These are phyloP conservation scores for Cryptococcus jaspeensis DNA, from an alignment of 1,284 basidiomycete genomes.

Conservation along the genomic window DNA sequence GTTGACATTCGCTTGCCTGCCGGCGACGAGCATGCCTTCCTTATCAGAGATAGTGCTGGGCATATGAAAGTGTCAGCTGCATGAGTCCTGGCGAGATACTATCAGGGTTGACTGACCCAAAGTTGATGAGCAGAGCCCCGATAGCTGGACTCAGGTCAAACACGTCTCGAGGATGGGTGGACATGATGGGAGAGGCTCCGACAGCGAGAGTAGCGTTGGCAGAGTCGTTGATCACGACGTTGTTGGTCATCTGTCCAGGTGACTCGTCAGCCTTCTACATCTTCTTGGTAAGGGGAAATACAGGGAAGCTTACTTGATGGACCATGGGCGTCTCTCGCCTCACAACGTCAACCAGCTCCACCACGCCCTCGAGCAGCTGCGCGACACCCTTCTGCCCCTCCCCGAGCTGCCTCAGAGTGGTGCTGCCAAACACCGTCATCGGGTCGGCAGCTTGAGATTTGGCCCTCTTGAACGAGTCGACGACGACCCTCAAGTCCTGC, in stretches of 20 bases:
- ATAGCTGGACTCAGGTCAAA: conserved; percentile 69
- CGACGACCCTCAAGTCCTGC: conserved; percentile 37
- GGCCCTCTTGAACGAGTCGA: conserved; percentile 45
- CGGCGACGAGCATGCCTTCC: conserved; percentile 77
- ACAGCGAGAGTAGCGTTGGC: conserved; percentile 89
- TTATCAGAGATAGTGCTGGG: conserved; percentile 64
- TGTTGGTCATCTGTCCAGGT: conserved; percentile 74
- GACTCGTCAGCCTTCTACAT: neutral
- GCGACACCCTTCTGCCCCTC: neutral
- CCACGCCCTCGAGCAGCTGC: conserved; percentile 43
- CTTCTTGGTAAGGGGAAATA: neutral
- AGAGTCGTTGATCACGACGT: conserved; percentile 83
- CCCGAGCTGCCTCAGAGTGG: neutral
- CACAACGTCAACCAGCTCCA: conserved; percentile 58
- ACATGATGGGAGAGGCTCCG: conserved; percentile 92
- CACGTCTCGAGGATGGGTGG: conserved; percentile 77
- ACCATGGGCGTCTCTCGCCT: conserved; percentile 65
- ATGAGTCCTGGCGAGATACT: neutral
- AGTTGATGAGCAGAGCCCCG: conserved; percentile 78
- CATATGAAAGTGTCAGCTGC: neutral
- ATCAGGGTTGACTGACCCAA: conserved; percentile 57
- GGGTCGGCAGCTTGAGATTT: conserved; percentile 3
- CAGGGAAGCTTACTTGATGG: conserved; percentile 63
- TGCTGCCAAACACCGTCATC: conserved; percentile 12
- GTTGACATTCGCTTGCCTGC: conserved; percentile 65